Evolutionary conservation across 23 red algal species (phyloP).

Genomic region (Gracilaria domingensis): DNA sequence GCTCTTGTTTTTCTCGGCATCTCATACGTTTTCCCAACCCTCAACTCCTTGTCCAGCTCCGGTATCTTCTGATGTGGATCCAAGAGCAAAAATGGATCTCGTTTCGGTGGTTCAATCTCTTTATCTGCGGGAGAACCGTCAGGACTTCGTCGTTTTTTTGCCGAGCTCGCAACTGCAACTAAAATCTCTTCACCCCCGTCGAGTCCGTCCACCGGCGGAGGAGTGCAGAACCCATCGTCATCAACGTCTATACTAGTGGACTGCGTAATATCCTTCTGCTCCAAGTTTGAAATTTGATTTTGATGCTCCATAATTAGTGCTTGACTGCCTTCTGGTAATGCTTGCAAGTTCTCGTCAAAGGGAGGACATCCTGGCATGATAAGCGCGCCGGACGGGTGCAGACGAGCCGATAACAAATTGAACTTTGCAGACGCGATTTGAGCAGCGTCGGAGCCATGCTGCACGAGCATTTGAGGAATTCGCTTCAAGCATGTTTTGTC

Average conservation of each 20-base stretch:
- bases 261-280: not conserved
- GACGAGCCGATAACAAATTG: conserved; percentile 48
- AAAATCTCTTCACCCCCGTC: conserved; percentile 13
- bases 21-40: conserved; percentile 50
- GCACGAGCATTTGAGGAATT: conserved; percentile 49
- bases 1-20: conserved; percentile 5
- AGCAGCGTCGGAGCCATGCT: conserved; percentile 14
- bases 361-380: conserved; percentile 51
- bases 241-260: not conserved
- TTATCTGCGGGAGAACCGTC: not conserved
- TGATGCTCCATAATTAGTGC: not conserved
- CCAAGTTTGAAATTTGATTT: not conserved
- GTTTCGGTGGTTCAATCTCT: conserved; percentile 13
- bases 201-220: not conserved
- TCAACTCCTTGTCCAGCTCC: conserved; percentile 30
- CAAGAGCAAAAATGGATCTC: conserved; percentile 51
- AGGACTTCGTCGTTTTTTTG: conserved; percentile 8
- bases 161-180: conserved; percentile 23
- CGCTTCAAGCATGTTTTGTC: conserved; percentile 40
- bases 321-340: conserved; percentile 12
- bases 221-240: not conserved
- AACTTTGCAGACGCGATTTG: conserved; percentile 36
- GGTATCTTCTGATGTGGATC: conserved; percentile 60
- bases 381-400: conserved; percentile 66
- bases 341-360: conserved; percentile 46